Conservation (phyloP, 1,139 yeast species). For the Taiozyma sp. region DNA sequence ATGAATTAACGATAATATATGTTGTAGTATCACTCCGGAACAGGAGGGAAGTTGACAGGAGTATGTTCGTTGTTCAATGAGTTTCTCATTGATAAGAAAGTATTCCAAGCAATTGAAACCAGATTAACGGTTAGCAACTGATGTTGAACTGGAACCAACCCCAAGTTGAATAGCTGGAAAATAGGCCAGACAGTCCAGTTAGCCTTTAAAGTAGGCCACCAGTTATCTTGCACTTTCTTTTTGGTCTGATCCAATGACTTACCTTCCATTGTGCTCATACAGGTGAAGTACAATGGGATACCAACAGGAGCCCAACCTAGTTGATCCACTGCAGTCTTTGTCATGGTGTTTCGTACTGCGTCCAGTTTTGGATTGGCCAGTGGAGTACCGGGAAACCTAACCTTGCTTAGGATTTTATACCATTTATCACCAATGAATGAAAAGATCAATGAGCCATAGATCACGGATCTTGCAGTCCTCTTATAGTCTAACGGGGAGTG, state of each 20-base stretch:
- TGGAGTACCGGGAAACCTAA: conserved; percentile 33
- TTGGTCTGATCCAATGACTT: conserved; percentile 32
- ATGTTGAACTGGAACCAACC: conserved; percentile 63
- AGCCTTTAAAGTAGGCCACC: conserved; percentile 56
- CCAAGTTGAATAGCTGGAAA: conserved; percentile 70
- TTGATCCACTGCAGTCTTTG: conserved; percentile 69
- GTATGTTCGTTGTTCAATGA: conserved; percentile 18
- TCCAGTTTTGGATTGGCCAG: conserved; percentile 25
- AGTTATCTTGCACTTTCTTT: conserved; percentile 41
- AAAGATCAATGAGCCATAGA: conserved; percentile 74
- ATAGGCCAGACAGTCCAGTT: conserved; percentile 91
- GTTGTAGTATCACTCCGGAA: conserved; percentile 26
- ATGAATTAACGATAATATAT: not conserved
- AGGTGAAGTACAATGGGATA: conserved; percentile 61
- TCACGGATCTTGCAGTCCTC: conserved; percentile 60
- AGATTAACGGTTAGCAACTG: conserved; percentile 67
- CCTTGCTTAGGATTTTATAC: conserved; percentile 55
- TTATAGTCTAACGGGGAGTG: conserved; percentile 30
- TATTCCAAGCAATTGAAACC: conserved; percentile 81
- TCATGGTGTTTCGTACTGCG: conserved; percentile 29
- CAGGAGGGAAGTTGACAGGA: conserved; percentile 34
- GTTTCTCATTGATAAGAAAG: conserved; percentile 60
- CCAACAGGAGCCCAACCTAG: conserved; percentile 71
- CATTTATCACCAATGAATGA: conserved; percentile 73
- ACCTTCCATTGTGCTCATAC: conserved; percentile 66